Base-by-base conservation (phyloP, 805 yeast species). In the Lipomyces starkeyi region DNA sequence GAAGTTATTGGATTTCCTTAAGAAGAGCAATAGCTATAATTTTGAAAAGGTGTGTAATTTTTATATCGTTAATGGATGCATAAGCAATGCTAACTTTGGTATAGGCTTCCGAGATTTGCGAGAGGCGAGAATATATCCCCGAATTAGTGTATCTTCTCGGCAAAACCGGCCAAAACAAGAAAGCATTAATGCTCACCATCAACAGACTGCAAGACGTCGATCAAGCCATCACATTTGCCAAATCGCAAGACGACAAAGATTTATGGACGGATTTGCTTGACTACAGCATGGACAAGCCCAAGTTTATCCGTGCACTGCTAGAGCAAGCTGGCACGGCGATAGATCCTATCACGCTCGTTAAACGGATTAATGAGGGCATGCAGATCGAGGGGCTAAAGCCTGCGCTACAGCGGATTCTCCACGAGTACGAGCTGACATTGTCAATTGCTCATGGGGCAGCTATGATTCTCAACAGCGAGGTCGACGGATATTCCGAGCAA, bases 121-220 rank as follows among this genome's bases (percentile, higher is more conserved):
- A 87, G 68, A 67, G 76, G 11, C 80, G 83, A 27, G 82, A 83
- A 0, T 83, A 84, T 54, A 83, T 83, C 54, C 86, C 88, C 54
- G 98, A 94, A 74, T 81, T 93, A 54, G 97, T 95, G 0, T 93
- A 87, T 74, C 78, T 95, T 37, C 83, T 91, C 69, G 96, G 97
- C 3, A 86, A 87, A 73, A 88, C 91, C 32, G 98, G 99, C 0
- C 90, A 91, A 72, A 87, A 88, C 65, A 84, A 84, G 69, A 85
- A 86, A 69, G 98, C 98, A 0, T 79, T 94, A 73, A 84, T 82
- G 66, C 80, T 95, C 56, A 92, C 95, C 17, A 87, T 93, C 53
- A 89, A 91, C 71, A 85, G 91, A 73, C 79, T 93, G 62, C 83
- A 88, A 64, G 95, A 94, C 76, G 94, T 97, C 0, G 84, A 85